Evolutionary conservation across 2,329 filamentous ascomycete genomes (phyloP).

Genomic region (Xylariaceae sp.): DNA sequence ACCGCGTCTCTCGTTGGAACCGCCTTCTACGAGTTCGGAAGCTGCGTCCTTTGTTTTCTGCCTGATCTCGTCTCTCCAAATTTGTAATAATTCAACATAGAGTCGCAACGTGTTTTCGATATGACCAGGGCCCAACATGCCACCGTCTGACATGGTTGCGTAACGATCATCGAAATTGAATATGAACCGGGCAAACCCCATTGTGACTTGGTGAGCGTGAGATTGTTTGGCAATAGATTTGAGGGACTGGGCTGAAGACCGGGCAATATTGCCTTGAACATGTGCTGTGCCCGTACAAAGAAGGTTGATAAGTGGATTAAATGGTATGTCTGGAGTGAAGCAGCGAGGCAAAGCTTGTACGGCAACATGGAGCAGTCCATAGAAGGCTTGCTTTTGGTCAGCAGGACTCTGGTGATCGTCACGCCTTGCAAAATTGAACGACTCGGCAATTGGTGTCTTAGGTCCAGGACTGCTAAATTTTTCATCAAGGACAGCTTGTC

Average conservation of each 20-base stretch:
- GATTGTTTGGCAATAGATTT: constrained; percentile 95
- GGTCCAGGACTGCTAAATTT: constrained; percentile 88
- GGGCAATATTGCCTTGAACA: constrained; percentile 89
- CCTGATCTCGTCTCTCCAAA: constrained; percentile 97
- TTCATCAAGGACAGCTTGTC: constrained; percentile 92
- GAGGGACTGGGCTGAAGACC: constrained; percentile 88
- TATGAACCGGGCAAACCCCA: constrained; percentile 95
- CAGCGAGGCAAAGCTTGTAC: constrained; percentile 96
- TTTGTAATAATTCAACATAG: constrained; percentile 91
- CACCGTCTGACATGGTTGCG: constrained; percentile 96
- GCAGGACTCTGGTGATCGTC: constrained; percentile 76
- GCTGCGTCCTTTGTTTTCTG: constrained; percentile 79
- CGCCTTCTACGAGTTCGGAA: constrained; percentile 68
- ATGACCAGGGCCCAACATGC: constrained; percentile 91
- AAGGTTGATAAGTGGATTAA: constrained; percentile 92
- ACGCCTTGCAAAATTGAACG: constrained; percentile 86
- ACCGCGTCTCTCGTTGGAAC: constrained; percentile 70
- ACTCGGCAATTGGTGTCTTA: constrained; percentile 93
- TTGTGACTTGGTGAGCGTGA: constrained; percentile 93
- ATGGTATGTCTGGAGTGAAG: constrained; percentile 86
- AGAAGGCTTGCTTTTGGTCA: constrained; percentile 93
- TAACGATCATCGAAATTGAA: constrained; percentile 99
- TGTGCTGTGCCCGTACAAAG: constrained; percentile 97
- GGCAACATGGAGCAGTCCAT: constrained; percentile 92
- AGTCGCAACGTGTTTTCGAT: constrained; percentile 93